Evolutionary conservation across 1,139 yeast genomes (phyloP), one percentile per base, ranked within the genome.

Genomic region (Saccharomyces hybrid): DNA sequence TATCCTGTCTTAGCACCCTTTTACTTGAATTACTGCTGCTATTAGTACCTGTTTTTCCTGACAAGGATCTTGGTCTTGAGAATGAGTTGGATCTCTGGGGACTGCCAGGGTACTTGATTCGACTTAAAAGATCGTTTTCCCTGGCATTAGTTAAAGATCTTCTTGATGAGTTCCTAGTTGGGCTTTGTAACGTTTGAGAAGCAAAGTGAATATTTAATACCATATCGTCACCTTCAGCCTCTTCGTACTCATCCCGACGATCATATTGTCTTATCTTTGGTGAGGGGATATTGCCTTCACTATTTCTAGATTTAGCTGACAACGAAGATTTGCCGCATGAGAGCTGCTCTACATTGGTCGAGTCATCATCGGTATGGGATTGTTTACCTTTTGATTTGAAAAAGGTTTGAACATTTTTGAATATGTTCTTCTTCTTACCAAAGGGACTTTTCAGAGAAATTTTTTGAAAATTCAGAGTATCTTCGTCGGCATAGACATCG

Each of bases 351-450:
- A 9, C 13, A 31, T 31, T 31, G 13, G 34, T 31, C 34, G 13
- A 31, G 13, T 31, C 34, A 31, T 31, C 34, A 31, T 31, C 34
- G 34, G 34, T 31, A 31, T 31, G 34, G 5, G 34, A 31, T 9
- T 31, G 34, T 11, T 11, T 31, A 11, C 34, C 13, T 31, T 31
- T 31, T 11, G 34, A 31, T 11, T 31, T 31, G 14, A 31, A 49
- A 6, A 49, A 32, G 31, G 38, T 49, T 19, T 42, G 47, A 5
- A 49, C 51, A 41, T 49, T 49, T 29, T 42, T 49, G 34, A 49
- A 49, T 49, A 49, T 38, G 31, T 49, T 49, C 26, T 41, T 49
- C 19, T 28, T 49, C 19, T 49, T 23, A 32, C 51, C 51, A 41
- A 49, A 49, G n/a, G 51, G 47, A 25, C 46, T 48, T 14, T 49